Conservation (phyloP, 371 early-diverging fungal species). For the Synchytrium microbalum region DNA sequence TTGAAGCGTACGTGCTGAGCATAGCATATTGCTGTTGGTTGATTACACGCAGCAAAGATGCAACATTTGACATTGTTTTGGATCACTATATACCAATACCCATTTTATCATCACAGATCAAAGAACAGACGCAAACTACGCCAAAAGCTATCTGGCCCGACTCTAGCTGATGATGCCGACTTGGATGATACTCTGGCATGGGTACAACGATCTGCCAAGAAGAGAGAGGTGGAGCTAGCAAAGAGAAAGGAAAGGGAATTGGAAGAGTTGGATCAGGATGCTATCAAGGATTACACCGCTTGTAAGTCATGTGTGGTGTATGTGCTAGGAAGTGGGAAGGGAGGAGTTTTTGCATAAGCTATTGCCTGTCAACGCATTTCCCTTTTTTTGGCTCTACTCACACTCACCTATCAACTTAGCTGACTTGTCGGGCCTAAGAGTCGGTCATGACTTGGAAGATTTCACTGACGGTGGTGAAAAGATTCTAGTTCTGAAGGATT, state of each 20-base stretch:
- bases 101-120: not conserved
- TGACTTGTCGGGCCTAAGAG: conserved; percentile 66
- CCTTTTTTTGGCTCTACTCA: not conserved
- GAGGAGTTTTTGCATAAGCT: too few species aligned
- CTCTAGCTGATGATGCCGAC: conserved; percentile 63
- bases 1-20: conserved; percentile 34
- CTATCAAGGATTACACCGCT: conserved; percentile 9
- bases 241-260: conserved; percentile 30
- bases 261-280: conserved; percentile 32
- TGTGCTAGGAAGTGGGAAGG: conserved; percentile 7
- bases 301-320: conserved; percentile 7
- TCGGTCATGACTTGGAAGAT: conserved; percentile 65
- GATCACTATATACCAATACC: not conserved
- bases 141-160: conserved; percentile 57
- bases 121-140: conserved; percentile 29
- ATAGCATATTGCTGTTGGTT: conserved; percentile 17
- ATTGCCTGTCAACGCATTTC: not conserved
- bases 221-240: conserved; percentile 44
- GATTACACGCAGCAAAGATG: too few species aligned
- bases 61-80: too few species aligned
- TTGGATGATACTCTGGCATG: conserved; percentile 46
- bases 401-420: conserved; percentile 10
- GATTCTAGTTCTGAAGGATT: conserved; percentile 82
- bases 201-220: conserved; percentile 34
- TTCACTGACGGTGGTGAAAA: conserved; percentile 67